phyloP scores from a whole-genome alignment of 2,329 filamentous ascomycete genomes.

The Epichloe typhina region DNA sequence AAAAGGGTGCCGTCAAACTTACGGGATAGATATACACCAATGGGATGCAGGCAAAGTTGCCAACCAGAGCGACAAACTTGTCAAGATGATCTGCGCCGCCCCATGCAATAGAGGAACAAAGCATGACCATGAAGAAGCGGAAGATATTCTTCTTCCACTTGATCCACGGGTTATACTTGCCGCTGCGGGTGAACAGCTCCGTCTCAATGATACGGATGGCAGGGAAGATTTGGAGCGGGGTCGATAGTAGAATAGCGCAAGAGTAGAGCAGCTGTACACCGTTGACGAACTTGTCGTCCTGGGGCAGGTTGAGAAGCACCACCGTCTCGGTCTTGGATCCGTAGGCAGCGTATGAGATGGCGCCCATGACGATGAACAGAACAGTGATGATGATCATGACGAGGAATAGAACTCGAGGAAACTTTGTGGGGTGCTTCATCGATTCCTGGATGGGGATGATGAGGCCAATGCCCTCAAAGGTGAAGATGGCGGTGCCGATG shows the following conservation, averaged over 20 bases:
- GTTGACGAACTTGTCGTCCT: slow-evolving; percentile 92
- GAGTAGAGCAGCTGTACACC: slow-evolving; percentile 94
- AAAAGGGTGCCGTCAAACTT: slow-evolving; percentile 27
- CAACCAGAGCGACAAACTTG: slow-evolving; percentile 93
- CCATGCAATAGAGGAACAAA: slow-evolving; percentile 84
- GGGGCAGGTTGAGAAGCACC: slow-evolving; percentile 87
- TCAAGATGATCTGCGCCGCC: slow-evolving; percentile 84
- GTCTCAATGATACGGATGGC: slow-evolving; percentile 95
- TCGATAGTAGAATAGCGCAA: slow-evolving; percentile 91
- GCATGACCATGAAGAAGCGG: slow-evolving; percentile 79
- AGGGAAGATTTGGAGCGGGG: slow-evolving; percentile 91
- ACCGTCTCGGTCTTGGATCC: slow-evolving; percentile 93
- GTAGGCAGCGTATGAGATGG: slow-evolving; percentile 89
- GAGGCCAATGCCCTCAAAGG: slow-evolving; percentile 92
- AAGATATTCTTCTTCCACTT: slow-evolving; percentile 99
- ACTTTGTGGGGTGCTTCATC: slow-evolving; percentile 84
- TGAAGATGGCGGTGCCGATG: slow-evolving; percentile 97
- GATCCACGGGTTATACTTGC: slow-evolving; percentile 96
- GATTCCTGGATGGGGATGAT: slow-evolving; percentile 98
- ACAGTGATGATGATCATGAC: slow-evolving; percentile 95
- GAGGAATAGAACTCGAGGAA: slow-evolving; percentile 71
- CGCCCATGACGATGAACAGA: slow-evolving; percentile 82
- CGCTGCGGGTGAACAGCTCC: slow-evolving; percentile 81
- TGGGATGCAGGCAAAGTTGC: slow-evolving; percentile 95
- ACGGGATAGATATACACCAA: slow-evolving; percentile 96